Base-by-base conservation (phyloP, 2,329 filamentous ascomycete genomes). In the Helotiales sp. region DNA sequence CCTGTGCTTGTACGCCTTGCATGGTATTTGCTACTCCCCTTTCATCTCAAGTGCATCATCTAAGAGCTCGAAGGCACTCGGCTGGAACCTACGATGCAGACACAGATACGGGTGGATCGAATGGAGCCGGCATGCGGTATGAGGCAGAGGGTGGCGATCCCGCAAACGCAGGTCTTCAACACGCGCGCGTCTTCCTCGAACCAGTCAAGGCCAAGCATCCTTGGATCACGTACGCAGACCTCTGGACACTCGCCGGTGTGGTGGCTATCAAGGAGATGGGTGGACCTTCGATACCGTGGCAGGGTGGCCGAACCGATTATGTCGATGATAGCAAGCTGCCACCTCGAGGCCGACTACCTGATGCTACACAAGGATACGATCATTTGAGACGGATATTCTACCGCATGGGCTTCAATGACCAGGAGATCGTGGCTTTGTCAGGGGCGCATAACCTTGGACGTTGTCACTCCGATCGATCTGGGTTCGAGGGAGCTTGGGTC, bases 101-200 rank as follows among this genome's bases (percentile, higher is more conserved):
- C 63, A 85, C 85, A 63, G 84, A 87, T 73, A 90, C 87, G 0
- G 88, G 88, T 40, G 87, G 87, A 43, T 86, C 83, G 28, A 90
- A 90, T 75, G 88, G 88, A 67, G 87, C 88, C 0, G 87, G 87
- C 20, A 90, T 90, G 87, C 82, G 87, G 37, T 90, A 89, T 75
- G 87, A 89, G 78, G 79, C 82, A 26, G 87, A 89, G 79, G 87
- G 86, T 66, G 87, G 86, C 68, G 87, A 90, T 74, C 87, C 87
- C 4, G 86, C 87, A 64, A 90, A 90, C 77, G 87, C 87, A 3
- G 88, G 88, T 20, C 83, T 90, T 10, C 85, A 89, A 72, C 83
- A 89, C 75, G 87, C 86, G 24, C 86, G 87, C 17, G 83, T 86
- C 30, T 89, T 90, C 77, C 83, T 90, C 67, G 87, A 90, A 73